Evolutionary conservation across 2,329 filamentous ascomycete genomes (phyloP).

Genomic region (Neonectria faginata): DNA sequence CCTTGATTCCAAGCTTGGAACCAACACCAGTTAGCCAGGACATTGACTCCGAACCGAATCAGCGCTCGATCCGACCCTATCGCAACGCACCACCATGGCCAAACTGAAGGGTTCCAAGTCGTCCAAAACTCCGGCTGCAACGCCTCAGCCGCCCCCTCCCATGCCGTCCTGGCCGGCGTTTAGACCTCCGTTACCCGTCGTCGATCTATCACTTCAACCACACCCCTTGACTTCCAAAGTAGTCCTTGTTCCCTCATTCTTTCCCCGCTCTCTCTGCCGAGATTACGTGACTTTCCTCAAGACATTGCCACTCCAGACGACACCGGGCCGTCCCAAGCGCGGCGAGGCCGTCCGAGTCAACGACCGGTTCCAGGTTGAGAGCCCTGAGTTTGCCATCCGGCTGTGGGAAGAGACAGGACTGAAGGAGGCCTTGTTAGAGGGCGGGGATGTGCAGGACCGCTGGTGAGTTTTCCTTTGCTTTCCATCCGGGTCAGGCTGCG

Average conservation of each 20-base stretch:
- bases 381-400: constrained; percentile 77
- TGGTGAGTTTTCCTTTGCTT: constrained; percentile 56
- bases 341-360: constrained; percentile 88
- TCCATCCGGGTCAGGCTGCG: constrained; percentile 8
- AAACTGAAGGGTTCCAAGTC: constrained; percentile 49
- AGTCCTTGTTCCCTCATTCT: constrained; percentile 78
- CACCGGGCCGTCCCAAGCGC: constrained; percentile 80
- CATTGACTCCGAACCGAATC: not conserved
- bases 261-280: constrained; percentile 79
- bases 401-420: constrained; percentile 85
- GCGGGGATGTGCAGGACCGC: constrained; percentile 51
- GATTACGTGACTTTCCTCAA: constrained; percentile 79
- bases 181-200: constrained; percentile 74
- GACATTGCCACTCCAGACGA: constrained; percentile 78
- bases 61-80: not conserved
- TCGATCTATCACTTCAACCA: constrained; percentile 70
- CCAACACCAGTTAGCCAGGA: not conserved
- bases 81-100: constrained; percentile 44
- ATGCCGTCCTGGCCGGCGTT: constrained; percentile 75
- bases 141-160: constrained; percentile 47
- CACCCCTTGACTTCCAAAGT: constrained; percentile 70
- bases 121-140: constrained; percentile 33
- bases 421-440: constrained; percentile 66
- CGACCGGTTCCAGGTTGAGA: constrained; percentile 86
- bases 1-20: not conserved